Percentiles rank a stretch among this genome's conserved stretches.
These are phyloP conservation scores for Auricularia cornea DNA, from an alignment of 768 basidiomycete genomes.

Conservation along the genomic window DNA sequence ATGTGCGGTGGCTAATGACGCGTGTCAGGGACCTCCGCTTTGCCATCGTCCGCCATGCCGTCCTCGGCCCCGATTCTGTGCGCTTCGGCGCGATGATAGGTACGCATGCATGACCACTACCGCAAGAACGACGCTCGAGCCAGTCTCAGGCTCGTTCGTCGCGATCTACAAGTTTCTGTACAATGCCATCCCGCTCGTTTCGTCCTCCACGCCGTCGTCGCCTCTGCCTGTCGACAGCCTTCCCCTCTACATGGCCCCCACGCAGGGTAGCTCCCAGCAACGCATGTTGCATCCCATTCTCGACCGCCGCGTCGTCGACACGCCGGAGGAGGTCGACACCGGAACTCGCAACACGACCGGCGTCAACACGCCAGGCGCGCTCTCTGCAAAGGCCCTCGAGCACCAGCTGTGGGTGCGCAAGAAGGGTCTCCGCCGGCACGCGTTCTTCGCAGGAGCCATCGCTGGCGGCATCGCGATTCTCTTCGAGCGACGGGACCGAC, in stretches of 20 bases:
- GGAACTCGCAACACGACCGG: background rate
- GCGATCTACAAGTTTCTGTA: constrained; percentile 71
- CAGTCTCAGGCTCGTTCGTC: constrained; percentile 55
- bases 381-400: constrained; percentile 55
- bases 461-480: constrained; percentile 66
- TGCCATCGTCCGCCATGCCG: constrained; percentile 63
- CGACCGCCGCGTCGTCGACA: background rate
- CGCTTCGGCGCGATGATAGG: constrained; percentile 87
- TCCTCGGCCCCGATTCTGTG: constrained; percentile 76
- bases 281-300: background rate
- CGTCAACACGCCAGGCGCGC: constrained; percentile 22
- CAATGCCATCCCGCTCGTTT: constrained; percentile 66
- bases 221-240: constrained; percentile 26
- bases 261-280: background rate
- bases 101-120: constrained; percentile 19
- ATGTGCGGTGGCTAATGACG: background rate
- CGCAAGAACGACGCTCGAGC: background rate
- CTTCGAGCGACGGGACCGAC: constrained; percentile 62
- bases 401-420: constrained; percentile 58
- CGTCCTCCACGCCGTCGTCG: constrained; percentile 28
- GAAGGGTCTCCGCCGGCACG: constrained; percentile 67
- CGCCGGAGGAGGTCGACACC: background rate
- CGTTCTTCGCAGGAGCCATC: constrained; percentile 67
- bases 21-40: constrained; percentile 49
- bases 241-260: constrained; percentile 14